These are phyloP conservation scores for Flaveria bidentis DNA, from an alignment of 129 eudicot species.

Conservation along the genomic window DNA sequence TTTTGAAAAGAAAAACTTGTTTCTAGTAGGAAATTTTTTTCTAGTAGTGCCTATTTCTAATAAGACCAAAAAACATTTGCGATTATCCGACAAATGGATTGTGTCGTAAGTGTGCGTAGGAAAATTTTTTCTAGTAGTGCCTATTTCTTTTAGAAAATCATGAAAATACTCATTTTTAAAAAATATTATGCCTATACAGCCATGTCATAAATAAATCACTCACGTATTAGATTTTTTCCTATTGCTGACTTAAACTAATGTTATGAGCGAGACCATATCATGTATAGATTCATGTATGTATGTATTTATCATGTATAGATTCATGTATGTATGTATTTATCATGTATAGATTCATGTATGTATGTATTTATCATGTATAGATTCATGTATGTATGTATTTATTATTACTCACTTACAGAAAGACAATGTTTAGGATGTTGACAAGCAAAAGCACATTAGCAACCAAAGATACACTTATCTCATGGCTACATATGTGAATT, in stretches of 20 bases:
- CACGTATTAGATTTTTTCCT: neutral
- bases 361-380: no score
- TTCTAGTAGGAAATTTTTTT: no score
- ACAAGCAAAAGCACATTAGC: neutral
- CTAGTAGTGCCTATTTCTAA: no score
- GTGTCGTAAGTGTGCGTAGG: no score
- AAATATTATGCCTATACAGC: neutral
- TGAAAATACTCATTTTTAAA: neutral
- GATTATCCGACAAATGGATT: no score
- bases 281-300: no score
- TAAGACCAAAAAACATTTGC: no score
- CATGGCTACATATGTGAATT: neutral
- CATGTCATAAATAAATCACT: neutral
- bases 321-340: neutral
- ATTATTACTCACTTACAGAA: neutral
- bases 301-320: no score
- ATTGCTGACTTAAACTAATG: neutral
- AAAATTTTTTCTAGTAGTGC: no score
- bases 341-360: neutral
- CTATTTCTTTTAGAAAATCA: neutral
- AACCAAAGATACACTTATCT: neutral
- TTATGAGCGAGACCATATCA: neutral
- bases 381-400: no score
- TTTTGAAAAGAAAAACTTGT: no score
- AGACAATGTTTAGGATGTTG: neutral